Conservation (phyloP, 116 monocot genomes). For the Posidonia oceanica region DNA sequence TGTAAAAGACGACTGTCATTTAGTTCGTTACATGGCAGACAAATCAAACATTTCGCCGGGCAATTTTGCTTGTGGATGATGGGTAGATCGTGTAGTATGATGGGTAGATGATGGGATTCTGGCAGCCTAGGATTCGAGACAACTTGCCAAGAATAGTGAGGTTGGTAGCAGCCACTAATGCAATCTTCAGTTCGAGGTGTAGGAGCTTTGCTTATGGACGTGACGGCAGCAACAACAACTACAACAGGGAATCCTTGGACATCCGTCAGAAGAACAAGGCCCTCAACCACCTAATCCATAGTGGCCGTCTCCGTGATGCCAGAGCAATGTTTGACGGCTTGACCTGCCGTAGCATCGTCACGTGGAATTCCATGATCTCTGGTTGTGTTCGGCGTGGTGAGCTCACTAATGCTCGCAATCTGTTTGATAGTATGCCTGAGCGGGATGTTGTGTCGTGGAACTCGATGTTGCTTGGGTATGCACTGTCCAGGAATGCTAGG, state of each 20-base stretch:
- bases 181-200: background rate
- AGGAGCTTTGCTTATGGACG: background rate
- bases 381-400: slow-evolving; percentile 23
- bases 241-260: background rate
- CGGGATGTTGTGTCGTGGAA: slow-evolving; percentile 48
- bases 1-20: too few relatives aligned
- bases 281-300: slow-evolving; percentile 30
- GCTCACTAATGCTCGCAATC: slow-evolving; percentile 14
- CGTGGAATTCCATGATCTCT: slow-evolving; percentile 47
- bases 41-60: too few relatives aligned
- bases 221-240: background rate
- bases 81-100: too few relatives aligned
- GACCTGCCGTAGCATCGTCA: slow-evolving; percentile 21
- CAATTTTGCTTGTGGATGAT: too few relatives aligned
- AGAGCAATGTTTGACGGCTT: slow-evolving; percentile 24
- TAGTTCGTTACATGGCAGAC: too few relatives aligned
- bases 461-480: slow-evolving; percentile 35
- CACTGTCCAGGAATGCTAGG: slow-evolving; percentile 6
- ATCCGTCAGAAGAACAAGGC: slow-evolving; percentile 25
- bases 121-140: too few relatives aligned
- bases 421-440: slow-evolving; percentile 46
- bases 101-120: too few relatives aligned
- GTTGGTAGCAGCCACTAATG: background rate
- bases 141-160: background rate
- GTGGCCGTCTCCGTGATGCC: slow-evolving; percentile 25